Evolutionary conservation across 73 alveolate genomes (phyloP).

Genomic region (Symbiodinium natans): DNA sequence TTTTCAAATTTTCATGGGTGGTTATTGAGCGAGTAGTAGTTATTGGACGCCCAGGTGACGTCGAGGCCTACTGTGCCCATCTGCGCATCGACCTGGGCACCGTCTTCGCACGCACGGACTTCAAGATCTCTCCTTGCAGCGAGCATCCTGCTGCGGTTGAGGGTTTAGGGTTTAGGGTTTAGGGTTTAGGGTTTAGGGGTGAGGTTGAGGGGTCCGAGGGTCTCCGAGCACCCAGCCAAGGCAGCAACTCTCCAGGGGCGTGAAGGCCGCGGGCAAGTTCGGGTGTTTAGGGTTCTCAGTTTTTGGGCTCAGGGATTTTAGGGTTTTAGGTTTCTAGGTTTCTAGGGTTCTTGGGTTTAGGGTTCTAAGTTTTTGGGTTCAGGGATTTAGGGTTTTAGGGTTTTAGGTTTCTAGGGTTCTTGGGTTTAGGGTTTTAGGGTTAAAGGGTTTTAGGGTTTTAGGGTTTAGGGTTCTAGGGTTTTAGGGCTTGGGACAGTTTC

Average conservation of each 20-base stretch:
- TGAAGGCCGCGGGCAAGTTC: background rate
- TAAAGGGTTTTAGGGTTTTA: too few relatives aligned
- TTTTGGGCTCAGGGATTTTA: background rate
- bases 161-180: background rate
- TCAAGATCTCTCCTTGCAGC: conserved; percentile 84
- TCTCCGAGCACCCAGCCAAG: background rate
- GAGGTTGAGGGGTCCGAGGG: background rate
- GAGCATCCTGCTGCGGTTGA: background rate
- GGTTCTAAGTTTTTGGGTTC: too few relatives aligned
- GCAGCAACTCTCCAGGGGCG: background rate
- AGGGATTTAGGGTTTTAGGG: too few relatives aligned
- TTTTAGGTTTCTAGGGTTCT: too few relatives aligned
- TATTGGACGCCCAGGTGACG: conserved; percentile 38
- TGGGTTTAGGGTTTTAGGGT: too few relatives aligned
- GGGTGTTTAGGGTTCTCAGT: background rate
- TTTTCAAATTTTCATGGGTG: too few relatives aligned
- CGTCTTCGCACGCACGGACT: conserved; percentile 20
- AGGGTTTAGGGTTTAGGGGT: background rate
- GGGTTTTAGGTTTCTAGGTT: background rate
- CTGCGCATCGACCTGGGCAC: background rate
- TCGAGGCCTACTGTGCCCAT: conserved; percentile 37
- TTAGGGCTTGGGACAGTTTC: too few relatives aligned
- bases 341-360: too few relatives aligned
- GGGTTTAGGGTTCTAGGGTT: too few relatives aligned
- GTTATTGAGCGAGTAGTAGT: too few relatives aligned